Conservation (phyloP, 83 land plant genomes). For the Isoetes engelmannii region DNA sequence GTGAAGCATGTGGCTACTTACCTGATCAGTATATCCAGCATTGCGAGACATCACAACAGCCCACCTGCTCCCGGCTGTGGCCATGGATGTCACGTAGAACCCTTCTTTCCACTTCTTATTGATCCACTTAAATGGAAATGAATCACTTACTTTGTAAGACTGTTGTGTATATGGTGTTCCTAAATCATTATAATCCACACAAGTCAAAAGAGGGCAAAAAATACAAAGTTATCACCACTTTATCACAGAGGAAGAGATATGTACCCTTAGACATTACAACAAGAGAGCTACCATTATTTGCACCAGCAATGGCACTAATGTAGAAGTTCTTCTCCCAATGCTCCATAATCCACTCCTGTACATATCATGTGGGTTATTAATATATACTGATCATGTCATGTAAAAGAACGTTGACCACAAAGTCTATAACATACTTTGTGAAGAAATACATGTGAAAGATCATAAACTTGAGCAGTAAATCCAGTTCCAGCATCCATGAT, state of each 20-base stretch:
- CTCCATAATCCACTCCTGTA: constrained; percentile 88
- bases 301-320: constrained; percentile 77
- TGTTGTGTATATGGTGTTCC: constrained; percentile 65
- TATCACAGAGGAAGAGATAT: background rate
- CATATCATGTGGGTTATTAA: background rate
- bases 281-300: constrained; percentile 71
- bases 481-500: constrained; percentile 83
- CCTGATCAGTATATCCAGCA: constrained; percentile 71
- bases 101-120: constrained; percentile 70
- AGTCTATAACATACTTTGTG: constrained; percentile 38
- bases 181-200: constrained; percentile 1
- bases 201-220: background rate
- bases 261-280: constrained; percentile 91
- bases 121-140: constrained; percentile 70
- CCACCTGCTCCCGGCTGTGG: constrained; percentile 65
- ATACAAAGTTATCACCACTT: background rate
- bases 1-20: background rate
- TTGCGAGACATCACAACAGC: constrained; percentile 66
- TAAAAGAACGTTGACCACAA: too few species aligned
- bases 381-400: background rate
- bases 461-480: constrained; percentile 58
- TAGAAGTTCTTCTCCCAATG: constrained; percentile 87
- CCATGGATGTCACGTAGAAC: constrained; percentile 65
- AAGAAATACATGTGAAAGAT: constrained; percentile 46
- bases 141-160: constrained; percentile 70